These are phyloP conservation scores for Chalciporus sp. DNA, from an alignment of 1,284 basidiomycete genomes.

Conservation along the genomic window DNA sequence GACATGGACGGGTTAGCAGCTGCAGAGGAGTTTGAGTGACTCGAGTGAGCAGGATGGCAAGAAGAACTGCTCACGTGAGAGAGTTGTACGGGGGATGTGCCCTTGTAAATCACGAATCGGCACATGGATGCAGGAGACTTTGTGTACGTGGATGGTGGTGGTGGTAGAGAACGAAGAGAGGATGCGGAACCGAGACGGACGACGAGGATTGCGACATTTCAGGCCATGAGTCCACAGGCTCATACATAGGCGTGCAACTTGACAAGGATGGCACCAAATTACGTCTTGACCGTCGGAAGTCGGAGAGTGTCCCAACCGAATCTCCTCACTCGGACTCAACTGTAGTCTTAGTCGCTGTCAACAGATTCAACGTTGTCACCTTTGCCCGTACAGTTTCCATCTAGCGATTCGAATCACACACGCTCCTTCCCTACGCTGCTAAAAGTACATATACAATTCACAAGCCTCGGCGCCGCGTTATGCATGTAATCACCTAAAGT, in stretches of 20 bases:
- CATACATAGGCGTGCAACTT: background rate
- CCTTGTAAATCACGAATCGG: slow-evolving; percentile 90
- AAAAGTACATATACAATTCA: slow-evolving; percentile 7
- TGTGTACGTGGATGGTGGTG: too few relatives aligned
- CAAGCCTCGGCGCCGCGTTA: background rate
- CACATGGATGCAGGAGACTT: slow-evolving; percentile 55
- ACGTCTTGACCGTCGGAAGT: slow-evolving; percentile 14
- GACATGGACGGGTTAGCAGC: slow-evolving; percentile 88
- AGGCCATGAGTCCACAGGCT: background rate
- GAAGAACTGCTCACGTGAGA: slow-evolving; percentile 62
- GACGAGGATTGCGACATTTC: background rate
- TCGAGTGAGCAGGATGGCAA: background rate
- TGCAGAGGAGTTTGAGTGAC: slow-evolving; percentile 34
- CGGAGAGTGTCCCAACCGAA: too few relatives aligned
- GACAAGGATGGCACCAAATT: slow-evolving; percentile 19
- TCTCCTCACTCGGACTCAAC: too few relatives aligned
- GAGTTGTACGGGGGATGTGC: slow-evolving; percentile 84
- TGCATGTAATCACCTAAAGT: slow-evolving; percentile 53
- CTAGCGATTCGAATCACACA: background rate
- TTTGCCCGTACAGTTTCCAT: background rate
- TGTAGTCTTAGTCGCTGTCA: too few relatives aligned
- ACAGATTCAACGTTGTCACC: background rate
- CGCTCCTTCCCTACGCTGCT: background rate
- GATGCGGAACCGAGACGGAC: too few relatives aligned
- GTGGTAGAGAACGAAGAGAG: background rate